Evolutionary conservation across 2,329 filamentous ascomycete species (phyloP), one percentile per base, ranked within the genome.

Genomic region (Beauveria medogensis): DNA sequence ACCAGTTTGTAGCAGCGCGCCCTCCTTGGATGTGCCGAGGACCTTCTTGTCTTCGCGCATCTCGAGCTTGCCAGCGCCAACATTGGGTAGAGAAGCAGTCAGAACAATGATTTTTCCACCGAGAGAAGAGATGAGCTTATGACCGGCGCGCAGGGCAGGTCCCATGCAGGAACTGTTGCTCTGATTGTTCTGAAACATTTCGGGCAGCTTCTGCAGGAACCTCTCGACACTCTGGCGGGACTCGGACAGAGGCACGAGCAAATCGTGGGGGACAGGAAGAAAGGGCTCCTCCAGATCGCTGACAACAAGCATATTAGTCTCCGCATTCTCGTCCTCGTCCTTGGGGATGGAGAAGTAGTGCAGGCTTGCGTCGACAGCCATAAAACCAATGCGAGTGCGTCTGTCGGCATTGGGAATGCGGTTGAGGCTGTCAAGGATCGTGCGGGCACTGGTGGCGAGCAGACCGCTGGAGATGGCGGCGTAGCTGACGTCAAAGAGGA

Each of bases 361-460:
- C 65, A 99, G 79, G 70, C 91, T 92, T 14, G 91, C 92, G 75
- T 99, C 94, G 26, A 97, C 92, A 8, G 92, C 92, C 72, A 99
- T 88, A 74, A 99, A 99, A 34, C 94, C 94, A 60, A 99, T 82
- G 63, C 93, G 86, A 44, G 94, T 97, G 68, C 94, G 85, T 64
- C 92, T 85, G 73, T 97, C 94, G 26, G 92, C 92, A 74, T 99
- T 97, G n/a, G 94, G 94, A 83, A 99, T 97, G 75, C 93, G 84
- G 75, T 95, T 93, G 61, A 99, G 82, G 70, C 92, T 96, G 74
- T 97, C 94, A 70, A 95, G 81, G 68, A 99, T 97, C 65, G 92
- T 96, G 68, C 94, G 86, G 61, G 94, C 93, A 64, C 88, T 91
- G 10, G 94, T 97, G 55, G 94, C 94, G 63, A 97, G 80, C 37